Conservation (phyloP, 257 asterid genomes). For the Rhazya stricta region DNA sequence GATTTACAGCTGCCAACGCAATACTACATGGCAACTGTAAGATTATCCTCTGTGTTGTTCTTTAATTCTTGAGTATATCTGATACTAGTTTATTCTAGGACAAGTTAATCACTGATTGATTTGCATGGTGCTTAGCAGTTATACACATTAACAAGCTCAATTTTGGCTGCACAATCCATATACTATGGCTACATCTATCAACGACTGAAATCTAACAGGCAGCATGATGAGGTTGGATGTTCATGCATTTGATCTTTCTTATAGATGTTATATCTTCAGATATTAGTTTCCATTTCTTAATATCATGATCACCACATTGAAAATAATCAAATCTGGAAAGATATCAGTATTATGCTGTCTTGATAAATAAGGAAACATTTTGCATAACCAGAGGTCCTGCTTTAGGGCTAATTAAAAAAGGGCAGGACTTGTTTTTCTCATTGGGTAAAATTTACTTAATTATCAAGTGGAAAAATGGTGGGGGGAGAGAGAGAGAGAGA, state of each 20-base stretch:
- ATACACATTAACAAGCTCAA: conserved; percentile 41
- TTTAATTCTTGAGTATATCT: neutral
- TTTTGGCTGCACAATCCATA: conserved; percentile 45
- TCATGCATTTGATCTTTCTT: neutral
- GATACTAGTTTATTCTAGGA: conserved; percentile 13
- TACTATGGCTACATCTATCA: conserved; percentile 50
- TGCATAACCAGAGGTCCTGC: too few species aligned
- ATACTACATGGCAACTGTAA: conserved; percentile 63
- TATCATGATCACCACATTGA: neutral
- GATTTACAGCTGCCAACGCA: conserved; percentile 75
- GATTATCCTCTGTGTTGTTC: conserved; percentile 10
- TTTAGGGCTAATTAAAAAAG: too few species aligned
- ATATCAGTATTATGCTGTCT: neutral
- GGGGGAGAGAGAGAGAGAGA: too few species aligned
- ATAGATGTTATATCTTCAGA: neutral
- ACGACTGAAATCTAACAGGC: conserved; percentile 36
- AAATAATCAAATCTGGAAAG: neutral
- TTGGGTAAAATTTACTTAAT: too few species aligned
- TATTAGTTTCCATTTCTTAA: neutral
- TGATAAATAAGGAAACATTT: too few species aligned
- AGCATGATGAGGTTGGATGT: conserved; percentile 43
- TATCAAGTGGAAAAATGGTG: too few species aligned
- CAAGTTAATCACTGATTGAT: neutral
- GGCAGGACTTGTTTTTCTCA: too few species aligned
- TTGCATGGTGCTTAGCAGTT: conserved; percentile 38